phyloP scores from a whole-genome alignment of 441 rosid species.

The Lepidium campestre region DNA sequence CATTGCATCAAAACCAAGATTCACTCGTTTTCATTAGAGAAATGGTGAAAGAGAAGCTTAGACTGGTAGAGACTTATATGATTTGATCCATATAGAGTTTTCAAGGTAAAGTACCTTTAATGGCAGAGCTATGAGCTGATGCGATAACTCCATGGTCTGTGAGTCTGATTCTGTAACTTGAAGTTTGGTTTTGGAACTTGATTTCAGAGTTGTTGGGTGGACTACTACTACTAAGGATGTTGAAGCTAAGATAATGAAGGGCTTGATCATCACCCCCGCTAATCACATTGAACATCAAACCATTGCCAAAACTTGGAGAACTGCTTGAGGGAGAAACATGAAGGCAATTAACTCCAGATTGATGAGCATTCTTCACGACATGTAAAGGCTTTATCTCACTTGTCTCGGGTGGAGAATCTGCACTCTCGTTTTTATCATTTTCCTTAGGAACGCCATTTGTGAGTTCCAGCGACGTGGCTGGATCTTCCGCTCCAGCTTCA shows the following conservation, averaged over 20 bases:
- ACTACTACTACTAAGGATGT: background rate
- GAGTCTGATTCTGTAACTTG: constrained; percentile 38
- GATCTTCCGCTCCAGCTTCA: constrained; percentile 27
- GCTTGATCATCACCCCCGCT: constrained; percentile 99
- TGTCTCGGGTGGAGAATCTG: constrained; percentile 35
- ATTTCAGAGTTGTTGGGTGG: constrained; percentile 23
- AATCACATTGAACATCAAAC: constrained; percentile 41
- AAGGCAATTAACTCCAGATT: constrained; percentile 90
- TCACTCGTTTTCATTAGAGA: constrained; percentile 8
- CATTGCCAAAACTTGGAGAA: constrained; percentile 25
- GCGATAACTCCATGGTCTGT: constrained; percentile 37
- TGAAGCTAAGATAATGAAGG: constrained; percentile 55
- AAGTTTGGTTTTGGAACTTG: constrained; percentile 28
- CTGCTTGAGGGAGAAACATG: constrained; percentile 49
- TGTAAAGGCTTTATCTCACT: constrained; percentile 56
- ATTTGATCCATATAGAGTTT: background rate
- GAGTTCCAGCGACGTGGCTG: constrained; percentile 28
- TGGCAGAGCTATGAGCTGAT: constrained; percentile 86
- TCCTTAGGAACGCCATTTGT: constrained; percentile 16
- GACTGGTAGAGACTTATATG: background rate
- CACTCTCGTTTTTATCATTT: constrained; percentile 19
- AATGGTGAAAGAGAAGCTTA: background rate
- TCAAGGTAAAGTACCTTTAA: constrained; percentile 55
- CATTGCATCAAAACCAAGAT: constrained; percentile 19
- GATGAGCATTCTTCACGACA: constrained; percentile 56